Conservation (phyloP, 2,329 filamentous ascomycete genomes). For the Colletotrichum neosansevieriae region DNA sequence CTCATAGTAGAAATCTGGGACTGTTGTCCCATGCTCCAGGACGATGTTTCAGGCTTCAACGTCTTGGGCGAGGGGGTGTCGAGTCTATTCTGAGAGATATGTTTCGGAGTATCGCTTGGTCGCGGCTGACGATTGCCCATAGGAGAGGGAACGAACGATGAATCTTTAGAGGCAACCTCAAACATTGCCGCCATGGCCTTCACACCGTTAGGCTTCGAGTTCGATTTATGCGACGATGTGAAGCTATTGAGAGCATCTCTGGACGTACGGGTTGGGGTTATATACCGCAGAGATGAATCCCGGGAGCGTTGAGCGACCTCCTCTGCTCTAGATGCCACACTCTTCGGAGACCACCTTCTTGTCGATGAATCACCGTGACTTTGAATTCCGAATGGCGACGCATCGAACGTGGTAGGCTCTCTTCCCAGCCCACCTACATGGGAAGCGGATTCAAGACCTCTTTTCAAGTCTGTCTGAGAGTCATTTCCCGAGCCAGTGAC, state of each 20-base stretch:
- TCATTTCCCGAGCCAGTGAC: neutral
- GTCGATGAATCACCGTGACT: neutral
- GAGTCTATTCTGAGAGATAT: conserved; percentile 34
- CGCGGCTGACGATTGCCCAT: conserved; percentile 3
- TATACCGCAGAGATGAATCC: conserved; percentile 11
- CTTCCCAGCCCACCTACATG: neutral
- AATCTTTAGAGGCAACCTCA: conserved; percentile 52
- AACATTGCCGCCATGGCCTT: conserved; percentile 66
- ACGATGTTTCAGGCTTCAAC: conserved; percentile 39
- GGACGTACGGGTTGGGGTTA: conserved; percentile 13
- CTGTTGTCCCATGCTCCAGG: conserved; percentile 31
- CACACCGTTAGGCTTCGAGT: conserved; percentile 51
- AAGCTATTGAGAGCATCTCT: neutral
- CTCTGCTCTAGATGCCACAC: conserved; percentile 27
- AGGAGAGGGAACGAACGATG: conserved; percentile 40
- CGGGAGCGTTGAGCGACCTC: conserved; percentile 28
- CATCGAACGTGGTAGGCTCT: neutral
- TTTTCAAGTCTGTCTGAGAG: neutral
- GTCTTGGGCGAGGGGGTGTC: conserved; percentile 41
- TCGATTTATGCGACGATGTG: conserved; percentile 38
- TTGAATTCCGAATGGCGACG: neutral
- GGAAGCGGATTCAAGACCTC: neutral
- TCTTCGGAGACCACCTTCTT: conserved; percentile 14
- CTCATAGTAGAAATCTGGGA: neutral
- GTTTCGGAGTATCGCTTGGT: conserved; percentile 16